phyloP scores from a whole-genome alignment of 2,329 filamentous ascomycete genomes.

The Botryotinia globosa region DNA sequence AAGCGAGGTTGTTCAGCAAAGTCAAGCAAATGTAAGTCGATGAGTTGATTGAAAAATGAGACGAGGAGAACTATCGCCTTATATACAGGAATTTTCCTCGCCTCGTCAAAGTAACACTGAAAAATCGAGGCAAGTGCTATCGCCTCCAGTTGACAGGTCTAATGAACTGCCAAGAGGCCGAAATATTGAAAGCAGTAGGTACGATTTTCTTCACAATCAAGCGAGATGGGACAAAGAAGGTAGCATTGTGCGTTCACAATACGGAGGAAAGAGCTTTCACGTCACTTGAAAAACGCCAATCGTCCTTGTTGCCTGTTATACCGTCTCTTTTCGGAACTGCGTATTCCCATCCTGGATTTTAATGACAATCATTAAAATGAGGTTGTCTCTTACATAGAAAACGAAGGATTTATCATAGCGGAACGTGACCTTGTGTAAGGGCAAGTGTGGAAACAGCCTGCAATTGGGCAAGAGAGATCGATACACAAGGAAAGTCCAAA shows the following conservation, averaged over 20 bases:
- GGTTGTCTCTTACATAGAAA: not conserved
- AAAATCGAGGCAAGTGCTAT: not conserved
- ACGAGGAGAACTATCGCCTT: not conserved
- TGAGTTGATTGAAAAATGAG: not conserved
- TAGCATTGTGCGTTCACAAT: not conserved
- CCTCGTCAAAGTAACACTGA: not conserved
- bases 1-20: slow-evolving; percentile 2
- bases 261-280: not conserved
- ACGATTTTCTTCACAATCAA: not conserved
- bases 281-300: slow-evolving; percentile 9
- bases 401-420: not conserved
- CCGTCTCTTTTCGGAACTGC: not conserved
- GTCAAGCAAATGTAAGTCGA: slow-evolving; percentile 8
- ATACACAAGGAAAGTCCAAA: not conserved
- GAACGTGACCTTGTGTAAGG: not conserved
- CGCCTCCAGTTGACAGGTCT: not conserved
- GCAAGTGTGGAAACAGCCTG: not conserved
- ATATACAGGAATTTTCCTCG: not conserved
- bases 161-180: not conserved
- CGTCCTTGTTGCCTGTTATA: slow-evolving; percentile 9
- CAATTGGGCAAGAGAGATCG: not conserved
- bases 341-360: not conserved
- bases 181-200: not conserved
- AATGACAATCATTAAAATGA: slow-evolving; percentile 21
- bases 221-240: not conserved